Percentiles rank a stretch among this genome's conserved stretches.
These are phyloP conservation scores for Penicillium dipodomyicola DNA, from an alignment of 495 filamentous ascomycete genomes.

Conservation along the genomic window DNA sequence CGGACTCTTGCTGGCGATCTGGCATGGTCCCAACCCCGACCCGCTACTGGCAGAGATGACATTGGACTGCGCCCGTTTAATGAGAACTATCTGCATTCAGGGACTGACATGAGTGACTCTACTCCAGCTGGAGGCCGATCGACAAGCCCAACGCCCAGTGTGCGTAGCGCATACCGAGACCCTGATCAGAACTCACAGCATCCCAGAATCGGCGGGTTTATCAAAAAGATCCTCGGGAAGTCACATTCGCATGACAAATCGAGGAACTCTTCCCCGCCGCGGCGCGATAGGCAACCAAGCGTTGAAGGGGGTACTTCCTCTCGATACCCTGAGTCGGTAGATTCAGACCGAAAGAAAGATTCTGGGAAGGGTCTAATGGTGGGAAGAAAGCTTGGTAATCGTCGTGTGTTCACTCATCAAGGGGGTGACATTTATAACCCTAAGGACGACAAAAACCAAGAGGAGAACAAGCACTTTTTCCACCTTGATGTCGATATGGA, in stretches of 20 bases:
- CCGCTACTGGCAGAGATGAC: conserved; percentile 68
- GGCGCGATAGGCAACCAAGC: conserved; percentile 44
- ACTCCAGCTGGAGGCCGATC: conserved; percentile 54
- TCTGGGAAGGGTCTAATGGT: conserved; percentile 38
- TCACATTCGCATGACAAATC: conserved; percentile 27
- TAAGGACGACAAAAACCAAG: conserved; percentile 31
- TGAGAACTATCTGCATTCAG: conserved; percentile 42
- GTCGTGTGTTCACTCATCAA: conserved; percentile 60
- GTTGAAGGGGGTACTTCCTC: conserved; percentile 34
- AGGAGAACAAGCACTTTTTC: conserved; percentile 50
- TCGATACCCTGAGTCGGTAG: conserved; percentile 30
- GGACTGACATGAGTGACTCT: conserved; percentile 47
- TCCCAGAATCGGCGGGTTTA: conserved; percentile 6
- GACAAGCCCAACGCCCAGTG: conserved; percentile 74
- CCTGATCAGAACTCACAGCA: conserved; percentile 56
- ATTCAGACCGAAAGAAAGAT: conserved; percentile 47
- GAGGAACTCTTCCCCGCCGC: conserved; percentile 50
- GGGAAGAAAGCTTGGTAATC: conserved; percentile 34
- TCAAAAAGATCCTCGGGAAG: conserved; percentile 16
- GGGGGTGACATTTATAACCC: conserved; percentile 20
- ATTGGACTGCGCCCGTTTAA: conserved; percentile 50
- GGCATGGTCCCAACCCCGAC: conserved; percentile 50
- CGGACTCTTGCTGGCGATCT: conserved; percentile 48
- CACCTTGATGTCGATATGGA: conserved; percentile 79
- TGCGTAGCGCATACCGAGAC: conserved; percentile 51